Conservation (phyloP, 2,329 filamentous ascomycete genomes). For the Tolypocladium tundrense region DNA sequence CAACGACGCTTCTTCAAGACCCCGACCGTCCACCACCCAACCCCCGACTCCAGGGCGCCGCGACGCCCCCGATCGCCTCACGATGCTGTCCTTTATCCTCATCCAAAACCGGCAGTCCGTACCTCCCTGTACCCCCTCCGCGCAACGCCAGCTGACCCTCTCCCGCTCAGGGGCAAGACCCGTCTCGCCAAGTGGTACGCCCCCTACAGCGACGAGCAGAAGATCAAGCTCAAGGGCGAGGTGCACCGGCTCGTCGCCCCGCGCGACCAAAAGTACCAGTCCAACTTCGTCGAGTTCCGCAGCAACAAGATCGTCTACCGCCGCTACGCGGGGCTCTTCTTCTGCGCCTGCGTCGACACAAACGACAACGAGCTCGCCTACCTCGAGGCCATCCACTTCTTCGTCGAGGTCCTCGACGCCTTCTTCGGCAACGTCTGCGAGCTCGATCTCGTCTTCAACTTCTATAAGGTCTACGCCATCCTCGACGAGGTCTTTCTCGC, state of each 20-base stretch:
- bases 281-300: conserved; percentile 96
- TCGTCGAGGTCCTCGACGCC: conserved; percentile 94
- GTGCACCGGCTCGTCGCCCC: conserved; percentile 96
- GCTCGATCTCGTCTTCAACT: conserved; percentile 79
- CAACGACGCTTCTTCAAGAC: not conserved
- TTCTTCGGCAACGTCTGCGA: conserved; percentile 99
- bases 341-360: conserved; percentile 97
- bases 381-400: conserved; percentile 97
- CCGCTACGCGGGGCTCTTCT: conserved; percentile 95
- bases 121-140: not conserved
- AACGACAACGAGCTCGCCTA: conserved; percentile 98
- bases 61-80: not conserved
- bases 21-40: not conserved
- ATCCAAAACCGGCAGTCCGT: conserved; percentile 79
- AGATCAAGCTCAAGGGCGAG: conserved; percentile 98
- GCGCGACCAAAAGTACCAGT: conserved; percentile 98
- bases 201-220: conserved; percentile 96
- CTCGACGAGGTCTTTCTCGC: conserved; percentile 96
- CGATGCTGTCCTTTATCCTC: conserved; percentile 74
- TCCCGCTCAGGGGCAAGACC: conserved; percentile 72
- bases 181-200: conserved; percentile 98
- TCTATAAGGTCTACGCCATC: conserved; percentile 90
- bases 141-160: conserved; percentile 2
- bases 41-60: not conserved
- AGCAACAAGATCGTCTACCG: conserved; percentile 97